Evolutionary conservation across 176 grass and related monocot genomes (phyloP), one percentile per base, ranked within the genome.

Genomic region (Zea luxurians): DNA sequence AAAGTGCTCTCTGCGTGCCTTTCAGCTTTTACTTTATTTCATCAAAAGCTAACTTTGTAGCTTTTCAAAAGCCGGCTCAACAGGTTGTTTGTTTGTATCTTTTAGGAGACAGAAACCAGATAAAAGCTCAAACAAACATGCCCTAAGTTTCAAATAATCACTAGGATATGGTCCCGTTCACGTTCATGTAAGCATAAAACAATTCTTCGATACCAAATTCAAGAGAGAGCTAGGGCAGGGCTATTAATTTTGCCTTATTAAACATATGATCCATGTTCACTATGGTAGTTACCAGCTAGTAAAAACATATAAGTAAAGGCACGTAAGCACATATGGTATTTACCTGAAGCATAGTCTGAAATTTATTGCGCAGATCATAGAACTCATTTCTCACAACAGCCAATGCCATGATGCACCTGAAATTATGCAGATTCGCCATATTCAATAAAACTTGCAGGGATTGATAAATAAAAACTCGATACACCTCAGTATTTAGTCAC

Each of bases 261-360:
- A n/a, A 17, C 13, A 48, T 10, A 66, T 8, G 20, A 4, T 42
- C 7, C 2, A 73, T 58, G 35, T 60, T 47, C 17, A 73, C 1
- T 71, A 57, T 3, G 60, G 4, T 13, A 45, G 0, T 20, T 77
- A 45, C 1, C 9, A 16, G 2, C 37, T n/a, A 68, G 38, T 71
- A 11, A 88, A 16, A 64, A 40, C 7, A 4, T 54, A 7, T 3
- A 75, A 76, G 21, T 6, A 85, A 83, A 76, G 48, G 10, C 41
- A 65, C 27, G 13, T 61, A 70, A 60, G 53, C 35, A 13, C 10
- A 16, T 18, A 74, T 41, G 10, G 37, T 54, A 49, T 8, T 6
- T 87, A 97, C 93, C 93, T 97, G 90, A 75, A 97, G 73, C 93
- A 97, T 97, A 68, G 69, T 84, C 48, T 75, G 81, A 65, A 97